These are phyloP conservation scores for Ogataea minuta DNA, from an alignment of 805 yeast genomes.

Conservation along the genomic window DNA sequence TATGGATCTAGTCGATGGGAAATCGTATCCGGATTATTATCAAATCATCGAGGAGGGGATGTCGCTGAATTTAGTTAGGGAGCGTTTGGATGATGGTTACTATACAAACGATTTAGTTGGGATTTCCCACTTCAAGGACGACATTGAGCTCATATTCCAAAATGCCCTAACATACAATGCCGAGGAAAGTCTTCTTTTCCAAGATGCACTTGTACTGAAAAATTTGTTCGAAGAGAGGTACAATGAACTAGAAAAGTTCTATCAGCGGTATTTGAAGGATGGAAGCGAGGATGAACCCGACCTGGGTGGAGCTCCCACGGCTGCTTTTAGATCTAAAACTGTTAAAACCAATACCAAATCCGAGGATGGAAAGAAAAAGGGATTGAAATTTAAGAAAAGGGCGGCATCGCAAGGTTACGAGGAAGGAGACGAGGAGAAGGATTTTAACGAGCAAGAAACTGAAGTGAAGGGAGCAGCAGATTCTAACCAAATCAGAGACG, in stretches of 20 bases:
- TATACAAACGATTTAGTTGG: slow-evolving; percentile 47
- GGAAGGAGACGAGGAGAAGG: slow-evolving; percentile 10
- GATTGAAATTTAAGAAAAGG: slow-evolving; percentile 7
- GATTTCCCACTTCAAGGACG: slow-evolving; percentile 58
- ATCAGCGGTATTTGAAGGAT: slow-evolving; percentile 27
- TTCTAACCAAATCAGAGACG: slow-evolving; percentile 1
- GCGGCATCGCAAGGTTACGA: slow-evolving; percentile 12
- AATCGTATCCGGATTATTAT: slow-evolving; percentile 79
- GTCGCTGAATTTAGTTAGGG: slow-evolving; percentile 59
- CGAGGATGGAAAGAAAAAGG: slow-evolving; percentile 2
- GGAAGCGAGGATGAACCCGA: slow-evolving; percentile 12
- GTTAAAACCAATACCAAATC: slow-evolving; percentile 4
- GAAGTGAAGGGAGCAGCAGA: background rate
- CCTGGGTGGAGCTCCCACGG: background rate
- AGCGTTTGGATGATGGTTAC: slow-evolving; percentile 49
- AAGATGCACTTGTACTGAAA: slow-evolving; percentile 64
- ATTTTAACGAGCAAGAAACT: slow-evolving; percentile 10
- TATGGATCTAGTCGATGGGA: slow-evolving; percentile 66
- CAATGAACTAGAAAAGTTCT: slow-evolving; percentile 32
- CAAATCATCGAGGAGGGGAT: slow-evolving; percentile 70
- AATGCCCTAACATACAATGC: slow-evolving; percentile 82
- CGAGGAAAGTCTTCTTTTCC: slow-evolving; percentile 65
- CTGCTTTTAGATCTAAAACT: slow-evolving; percentile 3
- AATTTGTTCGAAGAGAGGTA: slow-evolving; percentile 46
- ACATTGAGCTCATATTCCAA: slow-evolving; percentile 60